Base-by-base conservation (phyloP, 225 moss, liverwort and hornwort genomes). In the Bryum argenteum region DNA sequence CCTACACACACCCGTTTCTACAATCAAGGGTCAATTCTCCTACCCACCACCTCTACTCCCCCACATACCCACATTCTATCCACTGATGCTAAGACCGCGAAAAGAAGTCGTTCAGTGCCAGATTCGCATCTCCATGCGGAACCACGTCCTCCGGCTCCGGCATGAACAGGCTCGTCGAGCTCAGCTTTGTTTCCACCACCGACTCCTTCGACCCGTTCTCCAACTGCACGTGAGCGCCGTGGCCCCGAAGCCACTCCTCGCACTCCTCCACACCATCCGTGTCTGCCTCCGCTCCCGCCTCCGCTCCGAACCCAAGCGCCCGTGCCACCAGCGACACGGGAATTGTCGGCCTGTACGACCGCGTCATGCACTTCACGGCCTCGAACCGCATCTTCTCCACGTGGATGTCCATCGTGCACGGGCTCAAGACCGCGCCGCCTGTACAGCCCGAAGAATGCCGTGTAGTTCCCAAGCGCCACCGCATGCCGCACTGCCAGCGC, bases 381-480 rank as follows among this genome's bases (percentile, higher is more conserved):
- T 98, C 97, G 70, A 94, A 98, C 0, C 97, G 86, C 94, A 98
- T 98, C 82, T 94, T 94, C 22, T 98, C 97, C 47, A 89, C 87
- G 66, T 98, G 81, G 16, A 87, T 83, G 75, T 98, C 94, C 97
- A 98, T 98, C 78, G 94, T 75, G 70, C 77, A 98, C 54, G 89
- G 94, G 61, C 94, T 98, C 65, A 98, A 72, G 67, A 91, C 94
- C 50, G 97, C 80, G 97, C 97, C 88, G 83, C 51, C 91, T 89
- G 75, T 98, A 98, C 81, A 98, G 76, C 67, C 94, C 90, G 77
- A 98, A 98, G 89, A 98, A 98, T 26, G 92, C 63, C 9, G 89
- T 91, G 62, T 98, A 98, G 81, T 98, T 88, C 69, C 97, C 98
- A 14, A 93, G 76, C 56, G 87, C 91, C 51, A 98, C 84, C 66